Evolutionary conservation across 441 rosid genomes (phyloP).

Genomic region (Erodium moschatum): DNA sequence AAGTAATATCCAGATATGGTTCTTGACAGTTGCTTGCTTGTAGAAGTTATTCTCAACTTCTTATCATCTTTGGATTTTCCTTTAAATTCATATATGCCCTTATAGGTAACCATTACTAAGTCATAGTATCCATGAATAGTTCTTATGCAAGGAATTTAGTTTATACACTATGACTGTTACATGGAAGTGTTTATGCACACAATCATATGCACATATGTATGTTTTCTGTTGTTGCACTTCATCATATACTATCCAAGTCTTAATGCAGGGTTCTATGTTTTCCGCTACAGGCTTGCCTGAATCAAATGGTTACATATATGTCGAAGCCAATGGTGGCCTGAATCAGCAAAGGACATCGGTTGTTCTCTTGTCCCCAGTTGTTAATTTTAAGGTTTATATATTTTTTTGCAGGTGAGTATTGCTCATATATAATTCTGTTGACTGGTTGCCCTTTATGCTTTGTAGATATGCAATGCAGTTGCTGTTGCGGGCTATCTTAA

Average conservation of each 20-base stretch:
- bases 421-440: constrained; percentile 18
- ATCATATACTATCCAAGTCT: constrained; percentile 10
- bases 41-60: not conserved
- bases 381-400: not conserved
- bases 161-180: not conserved
- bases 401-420: not conserved
- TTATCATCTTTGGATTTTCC: not conserved
- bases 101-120: too few relatives aligned
- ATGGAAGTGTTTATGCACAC: not conserved
- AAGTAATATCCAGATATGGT: not conserved
- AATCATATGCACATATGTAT: not conserved
- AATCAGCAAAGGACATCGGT: constrained; percentile 99
- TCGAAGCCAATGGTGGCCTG: constrained; percentile 94
- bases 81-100: too few relatives aligned
- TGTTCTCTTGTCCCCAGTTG: constrained; percentile 28
- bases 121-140: too few relatives aligned
- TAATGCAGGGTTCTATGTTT: constrained; percentile 16
- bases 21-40: too few relatives aligned
- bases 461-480: constrained; percentile 97
- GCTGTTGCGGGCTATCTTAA: constrained; percentile 98
- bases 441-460: constrained; percentile 27
- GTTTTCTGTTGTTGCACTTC: not conserved
- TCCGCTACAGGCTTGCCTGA: constrained; percentile 61
- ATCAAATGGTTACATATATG: constrained; percentile 86
- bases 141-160: not conserved